Evolutionary conservation across 768 basidiomycete species (phyloP), one percentile per base, ranked within the genome.

Genomic region (Coprinopsis sp.): DNA sequence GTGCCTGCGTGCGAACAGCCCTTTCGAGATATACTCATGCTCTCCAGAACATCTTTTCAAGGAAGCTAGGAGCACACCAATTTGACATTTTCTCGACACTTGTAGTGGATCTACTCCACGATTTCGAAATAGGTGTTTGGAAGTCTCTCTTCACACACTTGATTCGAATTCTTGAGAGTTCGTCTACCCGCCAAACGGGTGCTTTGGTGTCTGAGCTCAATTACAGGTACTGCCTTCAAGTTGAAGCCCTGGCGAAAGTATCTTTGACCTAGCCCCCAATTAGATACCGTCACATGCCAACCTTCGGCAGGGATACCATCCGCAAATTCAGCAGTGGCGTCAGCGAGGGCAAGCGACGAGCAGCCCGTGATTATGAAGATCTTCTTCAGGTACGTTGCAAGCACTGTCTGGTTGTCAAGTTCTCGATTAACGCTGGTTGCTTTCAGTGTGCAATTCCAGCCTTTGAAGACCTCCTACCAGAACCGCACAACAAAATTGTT

Each of bases 361-460:
- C 62, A 1, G 71, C 62, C 1, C 51, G 58, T 1, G 62, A 71
- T 39, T 71, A 64, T 39, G 62, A 70, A 30, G 66, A 72, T 14
- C 47, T 69, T 1, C 47, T 71, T 0, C 69, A 71, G 61, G 70
- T 60, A n/a, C n/a, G n/a, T n/a, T n/a, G n/a, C n/a, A 14, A 12
- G 51, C 39, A 10, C 19, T 24, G 30, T 22, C n/a, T n/a, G n/a
- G n/a, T n/a, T n/a, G n/a, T 43, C 47, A 16, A 44, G 51, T 57
- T 28, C 12, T 25, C n/a, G 4, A 44, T 21, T n/a, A 25, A 36
- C 18, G 13, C 21, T 3, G 19, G 36, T 10, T 16, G 31, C 6
- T 8, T 11, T 50, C 14, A 64, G 62, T 65, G 62, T 36, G 34
- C 46, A 2, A 54, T 60, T 18, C 58, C 64, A 3, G 62, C 51